A percentile compares a stretch with the other conserved stretches of the same genome.
phyloP scores from a whole-genome alignment of 2,329 filamentous ascomycete genomes.

The Diplodia scrobiculata region DNA sequence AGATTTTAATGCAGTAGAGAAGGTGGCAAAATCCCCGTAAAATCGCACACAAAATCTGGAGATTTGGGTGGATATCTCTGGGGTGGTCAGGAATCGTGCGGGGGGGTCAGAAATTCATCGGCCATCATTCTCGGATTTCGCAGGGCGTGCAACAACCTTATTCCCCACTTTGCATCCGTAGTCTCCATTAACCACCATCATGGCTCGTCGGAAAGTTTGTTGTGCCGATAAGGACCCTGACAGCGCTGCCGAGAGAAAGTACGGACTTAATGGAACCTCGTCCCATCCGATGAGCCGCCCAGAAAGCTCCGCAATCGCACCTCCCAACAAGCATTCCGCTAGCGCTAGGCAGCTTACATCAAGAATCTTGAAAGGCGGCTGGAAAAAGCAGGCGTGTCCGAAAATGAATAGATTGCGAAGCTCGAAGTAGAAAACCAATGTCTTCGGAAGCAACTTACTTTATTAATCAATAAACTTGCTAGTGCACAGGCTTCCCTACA shows the following conservation, averaged over 20 bases:
- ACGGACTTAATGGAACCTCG: not conserved
- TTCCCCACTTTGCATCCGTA: not conserved
- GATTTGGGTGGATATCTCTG: too few species aligned
- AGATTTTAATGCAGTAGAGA: too few species aligned
- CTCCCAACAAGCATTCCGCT: constrained; percentile 4
- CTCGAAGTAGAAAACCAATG: not conserved
- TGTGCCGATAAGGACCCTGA: not conserved
- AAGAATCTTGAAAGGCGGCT: not conserved
- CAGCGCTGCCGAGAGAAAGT: not conserved
- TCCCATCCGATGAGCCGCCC: too few species aligned
- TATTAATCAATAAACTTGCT: not conserved
- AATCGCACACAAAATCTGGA: too few species aligned
- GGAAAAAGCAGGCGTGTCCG: not conserved
- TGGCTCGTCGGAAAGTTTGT: not conserved
- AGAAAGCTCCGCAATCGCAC: constrained; percentile 4
- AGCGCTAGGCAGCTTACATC: constrained; percentile 4
- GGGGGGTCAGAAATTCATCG: too few species aligned
- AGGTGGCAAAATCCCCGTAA: too few species aligned
- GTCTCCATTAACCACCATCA: not conserved
- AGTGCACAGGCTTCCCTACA: not conserved
- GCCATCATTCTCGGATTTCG: not conserved
- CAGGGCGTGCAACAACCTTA: not conserved
- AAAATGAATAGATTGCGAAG: not conserved
- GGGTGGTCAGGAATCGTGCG: too few species aligned
- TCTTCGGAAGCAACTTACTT: not conserved